Base-by-base conservation (phyloP, 306 rosid species). In the Malus domestica region DNA sequence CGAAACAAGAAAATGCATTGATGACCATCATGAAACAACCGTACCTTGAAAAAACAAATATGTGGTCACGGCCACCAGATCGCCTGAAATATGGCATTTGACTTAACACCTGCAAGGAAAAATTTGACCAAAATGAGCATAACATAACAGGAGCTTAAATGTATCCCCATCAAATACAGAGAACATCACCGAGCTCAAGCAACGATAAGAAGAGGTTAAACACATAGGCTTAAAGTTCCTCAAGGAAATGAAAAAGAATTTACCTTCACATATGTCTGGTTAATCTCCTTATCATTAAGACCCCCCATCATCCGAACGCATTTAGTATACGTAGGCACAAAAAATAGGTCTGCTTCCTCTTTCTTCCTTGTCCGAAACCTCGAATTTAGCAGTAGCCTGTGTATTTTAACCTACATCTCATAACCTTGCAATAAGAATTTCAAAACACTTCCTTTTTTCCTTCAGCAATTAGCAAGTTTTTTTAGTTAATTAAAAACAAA, bases 41-140 rank as follows among this genome's bases (percentile, higher is more conserved):
- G 74, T 86, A 92, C 99, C 99, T 95, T 9, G 99, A 93, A 66
- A 95, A 95, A 78, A 95, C 97, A 85, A 95, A 95, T 55, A 95
- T 88, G 74, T 95, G 99, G 80, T 92, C 82, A 25, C 96, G 92
- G 51, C 99, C 99, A 72, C 97, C 99, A 68, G 99, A 95, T 82
- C 86, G 83, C 75, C 98, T 88, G 87, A 95, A 95, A 83, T 89
- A 87, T 27, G 98, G 97, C 97, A 95, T 90, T 89, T 92, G 99
- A 80, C 96, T 86, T 63, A 90, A 71, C 63, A 90, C 97, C 99
- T 95, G 82, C 42, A 71, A 42, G 72, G 22, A 78, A 35, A 67
- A 76, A 27, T n/a, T 22, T 23, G 66, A 13, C 16, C 62, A 52
- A 51, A 51, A 57, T 38, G 60, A 73, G 69, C 64, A 45, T 12